phyloP scores from a whole-genome alignment of 345 rosid species.

The Clarkia xantiana region DNA sequence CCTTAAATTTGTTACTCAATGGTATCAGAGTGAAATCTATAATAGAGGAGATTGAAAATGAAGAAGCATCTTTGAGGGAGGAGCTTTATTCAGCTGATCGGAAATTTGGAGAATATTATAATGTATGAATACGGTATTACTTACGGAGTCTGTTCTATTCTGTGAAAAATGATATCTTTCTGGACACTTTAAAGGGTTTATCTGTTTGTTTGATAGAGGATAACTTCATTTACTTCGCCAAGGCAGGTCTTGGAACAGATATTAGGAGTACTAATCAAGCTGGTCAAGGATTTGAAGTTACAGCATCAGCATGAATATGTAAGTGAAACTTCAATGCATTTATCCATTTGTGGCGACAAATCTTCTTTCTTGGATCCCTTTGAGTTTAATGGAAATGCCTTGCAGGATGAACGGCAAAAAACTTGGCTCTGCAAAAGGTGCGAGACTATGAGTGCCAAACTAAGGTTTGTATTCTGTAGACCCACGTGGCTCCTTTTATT shows the following conservation, averaged over 20 bases:
- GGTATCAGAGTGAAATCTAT: conserved; percentile 72
- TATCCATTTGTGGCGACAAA: neutral
- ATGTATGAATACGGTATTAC: conserved; percentile 23
- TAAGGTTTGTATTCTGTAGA: conserved; percentile 39
- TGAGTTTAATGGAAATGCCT: neutral
- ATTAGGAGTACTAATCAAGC: conserved; percentile 88
- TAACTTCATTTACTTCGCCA: conserved; percentile 10
- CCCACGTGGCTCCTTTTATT: too few species aligned
- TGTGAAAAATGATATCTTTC: neutral
- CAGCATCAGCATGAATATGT: conserved; percentile 92
- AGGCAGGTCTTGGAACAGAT: conserved; percentile 88
- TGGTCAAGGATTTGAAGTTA: conserved; percentile 91
- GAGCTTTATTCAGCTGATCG: conserved; percentile 94
- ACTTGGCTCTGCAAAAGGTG: conserved; percentile 92
- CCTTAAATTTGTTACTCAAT: conserved; percentile 1
- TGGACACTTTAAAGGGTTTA: neutral
- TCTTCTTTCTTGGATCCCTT: neutral
- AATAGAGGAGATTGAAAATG: conserved; percentile 91
- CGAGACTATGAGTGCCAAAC: conserved; percentile 90
- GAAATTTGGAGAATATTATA: conserved; percentile 84
- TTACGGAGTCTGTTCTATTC: conserved; percentile 3
- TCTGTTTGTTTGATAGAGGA: conserved; percentile 1
- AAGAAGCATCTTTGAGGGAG: conserved; percentile 74
- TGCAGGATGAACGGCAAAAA: conserved; percentile 81
- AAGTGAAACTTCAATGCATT: conserved; percentile 10